phyloP scores from a whole-genome alignment of 495 filamentous ascomycete genomes.

The Hypoxylon perforatum region DNA sequence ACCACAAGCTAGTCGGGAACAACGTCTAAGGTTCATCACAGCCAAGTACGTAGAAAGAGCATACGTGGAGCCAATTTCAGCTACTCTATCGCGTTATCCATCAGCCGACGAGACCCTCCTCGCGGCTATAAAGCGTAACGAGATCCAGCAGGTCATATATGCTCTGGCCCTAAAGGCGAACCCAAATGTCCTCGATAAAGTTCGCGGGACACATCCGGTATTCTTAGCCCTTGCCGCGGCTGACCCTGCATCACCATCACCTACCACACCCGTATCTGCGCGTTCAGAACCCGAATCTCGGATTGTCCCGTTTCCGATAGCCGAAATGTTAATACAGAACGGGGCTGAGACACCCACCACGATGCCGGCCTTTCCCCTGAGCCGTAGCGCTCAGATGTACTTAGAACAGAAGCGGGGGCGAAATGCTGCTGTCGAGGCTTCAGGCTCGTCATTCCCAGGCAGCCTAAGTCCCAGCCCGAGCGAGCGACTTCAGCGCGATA shows the following conservation, averaged over 20 bases:
- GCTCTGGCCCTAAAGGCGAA: slow-evolving; percentile 89
- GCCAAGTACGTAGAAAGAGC: slow-evolving; percentile 89
- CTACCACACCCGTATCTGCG: slow-evolving; percentile 44
- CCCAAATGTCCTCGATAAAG: slow-evolving; percentile 87
- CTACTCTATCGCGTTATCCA: slow-evolving; percentile 78
- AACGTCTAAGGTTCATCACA: slow-evolving; percentile 91
- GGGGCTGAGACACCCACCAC: slow-evolving; percentile 84
- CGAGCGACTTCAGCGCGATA: slow-evolving; percentile 60
- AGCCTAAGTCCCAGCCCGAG: slow-evolving; percentile 39
- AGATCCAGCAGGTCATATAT: slow-evolving; percentile 90
- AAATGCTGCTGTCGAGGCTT: slow-evolving; percentile 53
- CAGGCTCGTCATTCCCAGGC: slow-evolving; percentile 37
- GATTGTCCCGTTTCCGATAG: slow-evolving; percentile 76
- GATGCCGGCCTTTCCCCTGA: slow-evolving; percentile 80
- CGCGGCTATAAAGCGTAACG: slow-evolving; percentile 93
- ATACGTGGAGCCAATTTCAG: slow-evolving; percentile 81
- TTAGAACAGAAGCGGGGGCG: slow-evolving; percentile 80
- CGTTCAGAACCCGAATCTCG: slow-evolving; percentile 50
- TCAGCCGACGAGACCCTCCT: slow-evolving; percentile 90
- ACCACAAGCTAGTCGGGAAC: slow-evolving; percentile 83
- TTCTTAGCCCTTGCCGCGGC: slow-evolving; percentile 95
- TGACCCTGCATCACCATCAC: slow-evolving; percentile 80
- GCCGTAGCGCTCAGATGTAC: slow-evolving; percentile 80
- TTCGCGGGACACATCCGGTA: slow-evolving; percentile 85
- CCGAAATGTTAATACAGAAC: slow-evolving; percentile 93